Evolutionary conservation across 345 rosid species (phyloP), one percentile per base, ranked within the genome.

Genomic region (Euphorbia pulcherrima): DNA sequence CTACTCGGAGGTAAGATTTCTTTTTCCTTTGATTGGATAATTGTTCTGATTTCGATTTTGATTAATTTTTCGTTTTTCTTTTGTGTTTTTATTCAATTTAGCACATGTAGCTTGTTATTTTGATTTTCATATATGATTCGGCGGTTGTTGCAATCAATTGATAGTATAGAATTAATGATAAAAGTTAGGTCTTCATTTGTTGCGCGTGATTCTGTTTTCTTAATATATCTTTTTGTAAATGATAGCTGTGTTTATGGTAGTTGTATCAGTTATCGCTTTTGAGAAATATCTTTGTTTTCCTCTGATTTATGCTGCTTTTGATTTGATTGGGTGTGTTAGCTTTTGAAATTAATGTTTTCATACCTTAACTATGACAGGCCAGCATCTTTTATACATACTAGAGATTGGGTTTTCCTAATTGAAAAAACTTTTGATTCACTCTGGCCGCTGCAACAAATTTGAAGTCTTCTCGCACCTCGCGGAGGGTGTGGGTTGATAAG

Each of bases 391-490:
- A 56, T 80, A 64, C 81, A 61, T 67, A 78, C 46, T 77, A 69
- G 69, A 50, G 41, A 64, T 54, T 81, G 68, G 72, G 82, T 72
- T 88, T 79, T 71, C 76, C 68, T 87, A 76, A 83, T 83, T 76
- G 77, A 66, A 61, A 74, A 67, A 76, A 60, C 72, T 82, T 74
- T 64, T 71, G 75, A 79, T 91, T 86, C 92, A 95, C 89, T 90
- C 99, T 95, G 97, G 99, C 99, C 87, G 90, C 97, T 83, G 74
- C 89, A 78, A 77, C 84, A 75, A 80, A 81, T 70, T 60, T 75
- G 51, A 76, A 81, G 75, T 74, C 75, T 83, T 86, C 96, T 95
- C 92, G 86, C 99, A 90, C 97, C 99, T 92, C 82, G 44, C 80
- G 73, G 87, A 71, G 87, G 92, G 94, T 90, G 97, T 87, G 90